These are phyloP conservation scores for Phytophthora brassicae DNA, from an alignment of 352 stramenopile species.

Conservation along the genomic window DNA sequence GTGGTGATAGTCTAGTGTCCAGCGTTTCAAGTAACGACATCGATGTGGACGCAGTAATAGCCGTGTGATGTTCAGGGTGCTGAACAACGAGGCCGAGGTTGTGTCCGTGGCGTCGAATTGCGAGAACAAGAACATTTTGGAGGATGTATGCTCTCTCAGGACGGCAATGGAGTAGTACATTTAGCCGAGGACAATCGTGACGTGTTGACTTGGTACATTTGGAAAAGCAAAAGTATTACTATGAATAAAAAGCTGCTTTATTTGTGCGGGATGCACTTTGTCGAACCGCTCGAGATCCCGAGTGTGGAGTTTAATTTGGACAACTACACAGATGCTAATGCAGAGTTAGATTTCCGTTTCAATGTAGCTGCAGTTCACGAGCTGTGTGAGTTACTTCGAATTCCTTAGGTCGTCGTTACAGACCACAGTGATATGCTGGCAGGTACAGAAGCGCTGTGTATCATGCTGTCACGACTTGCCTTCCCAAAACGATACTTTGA, in stretches of 20 bases:
- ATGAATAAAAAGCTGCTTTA: neutral
- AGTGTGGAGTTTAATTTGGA: neutral
- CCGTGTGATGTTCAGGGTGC: no score
- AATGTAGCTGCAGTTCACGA: no score
- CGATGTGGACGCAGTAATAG: no score
- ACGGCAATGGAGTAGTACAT: neutral
- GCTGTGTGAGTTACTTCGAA: no score
- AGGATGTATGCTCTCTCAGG: no score
- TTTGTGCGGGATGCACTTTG: neutral
- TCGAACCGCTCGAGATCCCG: neutral
- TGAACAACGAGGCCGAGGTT: no score
- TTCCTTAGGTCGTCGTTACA: neutral
- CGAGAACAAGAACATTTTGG: no score
- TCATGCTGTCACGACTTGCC: neutral
- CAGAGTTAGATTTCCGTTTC: neutral
- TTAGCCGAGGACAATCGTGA: neutral
- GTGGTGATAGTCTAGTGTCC: no score
- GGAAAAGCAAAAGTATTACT: neutral
- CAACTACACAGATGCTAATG: neutral
- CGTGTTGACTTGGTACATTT: neutral
- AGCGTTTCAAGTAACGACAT: no score
- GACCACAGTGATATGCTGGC: neutral
- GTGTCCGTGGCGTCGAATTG: no score
- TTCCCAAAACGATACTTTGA: neutral
- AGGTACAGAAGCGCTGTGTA: neutral